Percentiles rank a stretch among this genome's conserved stretches.
phyloP scores from a whole-genome alignment of 257 asterid species.

The Solanum dulcamara region DNA sequence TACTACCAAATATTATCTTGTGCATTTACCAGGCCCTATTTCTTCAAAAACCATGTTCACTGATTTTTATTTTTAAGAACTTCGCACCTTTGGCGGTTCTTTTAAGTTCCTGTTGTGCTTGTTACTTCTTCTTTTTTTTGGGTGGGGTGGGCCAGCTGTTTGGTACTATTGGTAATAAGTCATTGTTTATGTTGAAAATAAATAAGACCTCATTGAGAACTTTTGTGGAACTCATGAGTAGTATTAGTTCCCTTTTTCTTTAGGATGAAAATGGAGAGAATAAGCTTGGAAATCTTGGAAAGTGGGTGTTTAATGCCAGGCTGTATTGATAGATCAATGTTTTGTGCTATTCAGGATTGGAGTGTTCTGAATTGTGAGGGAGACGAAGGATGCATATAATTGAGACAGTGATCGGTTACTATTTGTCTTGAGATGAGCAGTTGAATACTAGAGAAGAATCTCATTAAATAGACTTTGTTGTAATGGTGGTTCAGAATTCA shows the following conservation, averaged over 20 bases:
- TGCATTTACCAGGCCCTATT: neutral
- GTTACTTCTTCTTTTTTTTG: neutral
- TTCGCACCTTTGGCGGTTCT: neutral
- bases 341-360: neutral
- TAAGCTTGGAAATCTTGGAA: neutral
- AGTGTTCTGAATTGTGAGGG: neutral
- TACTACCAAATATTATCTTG: neutral
- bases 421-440: neutral
- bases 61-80: neutral
- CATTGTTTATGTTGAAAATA: neutral
- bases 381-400: neutral
- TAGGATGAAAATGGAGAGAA: neutral
- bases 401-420: neutral
- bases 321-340: neutral
- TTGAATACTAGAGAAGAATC: neutral
- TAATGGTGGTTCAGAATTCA: neutral
- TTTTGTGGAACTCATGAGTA: neutral
- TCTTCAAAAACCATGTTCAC: neutral
- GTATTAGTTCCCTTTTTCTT: neutral
- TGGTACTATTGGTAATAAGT: neutral
- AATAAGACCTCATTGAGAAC: neutral
- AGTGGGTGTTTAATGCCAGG: neutral
- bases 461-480: neutral
- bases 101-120: neutral
- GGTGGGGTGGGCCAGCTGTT: neutral